Percentiles rank a stretch among this genome's conserved stretches.
Evolutionary conservation across 176 grass and related monocot genomes (phyloP).

Genomic region (Coix lacrymajobi): DNA sequence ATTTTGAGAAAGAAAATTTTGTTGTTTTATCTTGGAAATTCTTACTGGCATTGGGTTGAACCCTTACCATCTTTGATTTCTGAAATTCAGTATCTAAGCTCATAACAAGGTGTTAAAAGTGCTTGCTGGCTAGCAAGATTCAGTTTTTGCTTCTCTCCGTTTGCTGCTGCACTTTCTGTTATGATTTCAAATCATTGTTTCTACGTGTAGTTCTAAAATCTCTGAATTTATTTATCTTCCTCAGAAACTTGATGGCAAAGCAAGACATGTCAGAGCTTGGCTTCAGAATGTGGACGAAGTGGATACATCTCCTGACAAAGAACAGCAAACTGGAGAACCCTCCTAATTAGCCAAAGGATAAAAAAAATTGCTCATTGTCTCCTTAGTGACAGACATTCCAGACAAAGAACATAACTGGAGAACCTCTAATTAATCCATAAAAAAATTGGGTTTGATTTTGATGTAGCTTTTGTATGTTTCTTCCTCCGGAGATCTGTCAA

Average conservation of each 20-base stretch:
- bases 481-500: not conserved
- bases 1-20: not conserved
- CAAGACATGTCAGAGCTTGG: conserved; percentile 74
- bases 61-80: not conserved
- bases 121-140: not conserved
- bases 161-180: not conserved
- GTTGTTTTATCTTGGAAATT: not conserved
- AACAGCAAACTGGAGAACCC: conserved; percentile 9
- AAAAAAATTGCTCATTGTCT: conserved; percentile 22
- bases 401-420: no score
- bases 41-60: not conserved
- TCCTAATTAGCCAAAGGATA: not conserved
- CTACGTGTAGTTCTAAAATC: not conserved
- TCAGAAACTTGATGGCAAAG: conserved; percentile 81
- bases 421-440: no score
- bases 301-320: conserved; percentile 8
- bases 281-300: conserved; percentile 22
- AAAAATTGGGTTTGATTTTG: conserved; percentile 8
- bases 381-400: no score
- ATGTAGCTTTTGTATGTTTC: not conserved
- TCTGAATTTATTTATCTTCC: not conserved
- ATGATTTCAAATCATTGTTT: not conserved
- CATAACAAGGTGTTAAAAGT: not conserved
- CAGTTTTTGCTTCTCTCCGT: not conserved
- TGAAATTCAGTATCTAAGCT: not conserved